Evolutionary conservation across 108 stramenopile species (phyloP), one percentile per base, ranked within the genome.

Genomic region (Cyclotella atomus): DNA sequence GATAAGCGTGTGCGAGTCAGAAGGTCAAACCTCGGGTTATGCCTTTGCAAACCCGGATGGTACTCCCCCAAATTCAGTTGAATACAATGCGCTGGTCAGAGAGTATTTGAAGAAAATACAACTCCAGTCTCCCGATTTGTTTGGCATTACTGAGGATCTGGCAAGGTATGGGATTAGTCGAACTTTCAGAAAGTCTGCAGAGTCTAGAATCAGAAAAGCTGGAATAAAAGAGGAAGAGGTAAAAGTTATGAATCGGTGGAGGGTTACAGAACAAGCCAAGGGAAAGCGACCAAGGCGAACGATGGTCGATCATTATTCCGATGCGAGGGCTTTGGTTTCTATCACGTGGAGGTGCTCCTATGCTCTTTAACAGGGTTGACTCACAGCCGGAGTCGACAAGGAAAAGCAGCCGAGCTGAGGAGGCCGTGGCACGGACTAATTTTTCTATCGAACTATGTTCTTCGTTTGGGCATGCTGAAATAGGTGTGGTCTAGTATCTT

Each of bases 161-260:
- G 0, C 23, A 4, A 45, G 61, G 17, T 20, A 62, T 35, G 36
- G 61, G 0, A 27, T 49, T 0, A 21, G 7, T 7, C 41, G 70
- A 19, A 71, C 70, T n/a, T 56, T 44, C 1, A 25, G 71, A 0
- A 73, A 73, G 15, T 24, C 71, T 2, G 30, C 61, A 2, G 33
- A 32, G 4, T 50, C 44, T 7, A 62, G 71, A 8, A 35, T 36
- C 16, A 50, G 5, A 4, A 29, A 30, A 17, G 59, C 71, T 0
- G 47, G 47, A 2, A 16, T 73, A n/a, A 14, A 27, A 3, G 34
- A 23, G 16, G 15, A 63, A 3, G 25, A 43, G 1, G 6, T 47
- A 33, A 46, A 73, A 25, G 47, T 25, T n/a, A 73, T 73, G 71
- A 73, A 73, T 29, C 6, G 71, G 35, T 73, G 71, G 71, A 14